Base-by-base conservation (phyloP, 768 basidiomycete species). In the Auricularia sp. region DNA sequence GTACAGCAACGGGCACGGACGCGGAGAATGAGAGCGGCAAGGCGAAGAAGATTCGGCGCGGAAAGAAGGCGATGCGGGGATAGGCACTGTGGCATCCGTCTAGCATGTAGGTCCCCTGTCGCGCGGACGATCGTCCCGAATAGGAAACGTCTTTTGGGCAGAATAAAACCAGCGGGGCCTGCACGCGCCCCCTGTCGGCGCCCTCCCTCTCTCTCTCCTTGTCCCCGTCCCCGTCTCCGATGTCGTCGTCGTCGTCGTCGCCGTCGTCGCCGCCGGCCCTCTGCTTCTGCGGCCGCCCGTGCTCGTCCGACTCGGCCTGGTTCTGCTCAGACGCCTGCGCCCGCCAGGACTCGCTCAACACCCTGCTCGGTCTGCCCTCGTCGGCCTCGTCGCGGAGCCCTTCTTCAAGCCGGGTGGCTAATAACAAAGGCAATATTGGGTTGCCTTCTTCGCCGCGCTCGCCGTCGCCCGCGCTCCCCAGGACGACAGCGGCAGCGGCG, bases 1-100 rank as follows among this genome's bases (percentile, higher is more conserved):
- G 74, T 42, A 72, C 74, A 11, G 74, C 74, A 12, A 74, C 75
- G 16, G 80, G 76, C n/a, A 29, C 75, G 72, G 14, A 69, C 67
- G 29, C 74, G 72, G 33, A 72, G 60, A 18, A 74, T 70, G 61
- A 72, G 70, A 63, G 77, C 76, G 66, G 73, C 75, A 81, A 76
- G 62, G 64, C 83, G 74, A 86, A 84, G 70, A 72, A 76, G 42
- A 80, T 82, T 66, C 79, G 80, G 54, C 74, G 75, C 64, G 71
- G 77, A 16, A 81, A 81, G 69, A 81, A 80, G 69, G 66, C 67
- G 61, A 79, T 74, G 67, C 73, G 75, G 64, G 76, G 65, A 66
- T 51, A 66, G 16, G n/a, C 14, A 7, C 14, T 16, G 14, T 23
- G 18, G 34, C n/a, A 36, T 4, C 36, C 18, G 42, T 61, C 18